Evolutionary conservation across 129 eudicot species (phyloP).

Genomic region (Glebionis coronaria): DNA sequence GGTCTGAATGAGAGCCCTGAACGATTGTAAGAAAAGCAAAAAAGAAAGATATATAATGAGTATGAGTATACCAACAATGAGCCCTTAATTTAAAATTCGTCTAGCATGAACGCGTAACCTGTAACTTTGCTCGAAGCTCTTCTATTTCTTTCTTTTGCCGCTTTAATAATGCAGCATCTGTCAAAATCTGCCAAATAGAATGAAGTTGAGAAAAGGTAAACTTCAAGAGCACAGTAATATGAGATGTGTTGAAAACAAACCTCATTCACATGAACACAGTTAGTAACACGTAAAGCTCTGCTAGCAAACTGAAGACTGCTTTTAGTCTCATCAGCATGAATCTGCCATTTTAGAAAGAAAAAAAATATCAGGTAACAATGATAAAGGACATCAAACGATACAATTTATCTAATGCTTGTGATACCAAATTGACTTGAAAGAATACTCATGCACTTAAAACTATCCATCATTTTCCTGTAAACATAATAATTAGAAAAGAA

Average conservation of each 20-base stretch:
- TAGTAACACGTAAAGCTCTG: constrained; percentile 97
- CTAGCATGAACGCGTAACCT: constrained; percentile 40
- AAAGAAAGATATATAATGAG: background rate
- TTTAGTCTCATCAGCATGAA: constrained; percentile 99
- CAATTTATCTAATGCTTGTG: constrained; percentile 12
- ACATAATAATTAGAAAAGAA: background rate
- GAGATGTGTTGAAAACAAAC: constrained; percentile 32
- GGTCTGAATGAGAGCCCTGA: constrained; percentile 90
- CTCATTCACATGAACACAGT: constrained; percentile 97
- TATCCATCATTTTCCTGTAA: background rate
- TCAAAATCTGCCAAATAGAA: constrained; percentile 61
- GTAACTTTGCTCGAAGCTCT: constrained; percentile 91
- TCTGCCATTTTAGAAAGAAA: constrained; percentile 38
- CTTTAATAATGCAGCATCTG: constrained; percentile 97
- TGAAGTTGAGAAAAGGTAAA: constrained; percentile 14
- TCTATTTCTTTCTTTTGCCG: constrained; percentile 99
- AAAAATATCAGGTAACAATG: background rate
- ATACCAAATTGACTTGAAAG: constrained; percentile 2
- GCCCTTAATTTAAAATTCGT: constrained; percentile 8
- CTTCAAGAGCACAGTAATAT: constrained; percentile 14
- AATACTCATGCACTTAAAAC: constrained; percentile 4
- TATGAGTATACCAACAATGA: background rate
- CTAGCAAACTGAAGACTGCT: constrained; percentile 99
- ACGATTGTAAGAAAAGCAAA: constrained; percentile 7
- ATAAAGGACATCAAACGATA: background rate